A percentile compares a stretch with the other conserved stretches of the same genome.
Conservation (phyloP, 106 monocot genomes). For the Dendrobium huoshanense region DNA sequence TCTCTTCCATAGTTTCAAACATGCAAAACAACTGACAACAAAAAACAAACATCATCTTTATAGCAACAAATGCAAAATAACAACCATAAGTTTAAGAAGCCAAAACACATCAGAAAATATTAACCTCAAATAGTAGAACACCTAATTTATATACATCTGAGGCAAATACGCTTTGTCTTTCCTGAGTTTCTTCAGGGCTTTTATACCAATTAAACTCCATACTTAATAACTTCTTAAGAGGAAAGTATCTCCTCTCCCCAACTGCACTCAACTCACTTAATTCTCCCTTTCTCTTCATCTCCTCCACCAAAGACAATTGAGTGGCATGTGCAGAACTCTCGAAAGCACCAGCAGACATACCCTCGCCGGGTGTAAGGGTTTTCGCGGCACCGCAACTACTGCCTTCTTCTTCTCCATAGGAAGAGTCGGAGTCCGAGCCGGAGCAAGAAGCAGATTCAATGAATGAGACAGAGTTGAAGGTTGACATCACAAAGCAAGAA, state of each 20-base stretch:
- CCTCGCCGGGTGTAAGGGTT: background rate
- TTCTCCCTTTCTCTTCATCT: background rate
- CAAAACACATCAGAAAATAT: background rate
- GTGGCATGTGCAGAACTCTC: too few species aligned
- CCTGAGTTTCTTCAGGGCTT: constrained; percentile 75
- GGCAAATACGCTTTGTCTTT: constrained; percentile 38
- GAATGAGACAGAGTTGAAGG: constrained; percentile 68
- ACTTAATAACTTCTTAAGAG: constrained; percentile 48
- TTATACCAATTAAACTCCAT: constrained; percentile 85
- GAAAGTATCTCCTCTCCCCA: constrained; percentile 33
- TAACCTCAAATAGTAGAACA: constrained; percentile 90
- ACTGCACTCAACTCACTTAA: constrained; percentile 2
- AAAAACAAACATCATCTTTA: background rate
- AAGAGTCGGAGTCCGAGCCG: constrained; percentile 30
- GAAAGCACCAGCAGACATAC: background rate
- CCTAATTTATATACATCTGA: constrained; percentile 84
- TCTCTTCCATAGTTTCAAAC: constrained; percentile 64
- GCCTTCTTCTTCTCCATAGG: constrained; percentile 9
- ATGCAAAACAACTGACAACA: constrained; percentile 58
- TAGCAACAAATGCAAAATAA: background rate
- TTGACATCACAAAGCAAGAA: constrained; percentile 78
- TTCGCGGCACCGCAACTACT: background rate
- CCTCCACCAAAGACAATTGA: background rate
- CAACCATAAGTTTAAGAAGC: background rate
- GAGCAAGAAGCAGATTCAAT: constrained; percentile 91